These are phyloP conservation scores for Apiotrichum gamsii DNA, from an alignment of 1,284 basidiomycete species.

Conservation along the genomic window DNA sequence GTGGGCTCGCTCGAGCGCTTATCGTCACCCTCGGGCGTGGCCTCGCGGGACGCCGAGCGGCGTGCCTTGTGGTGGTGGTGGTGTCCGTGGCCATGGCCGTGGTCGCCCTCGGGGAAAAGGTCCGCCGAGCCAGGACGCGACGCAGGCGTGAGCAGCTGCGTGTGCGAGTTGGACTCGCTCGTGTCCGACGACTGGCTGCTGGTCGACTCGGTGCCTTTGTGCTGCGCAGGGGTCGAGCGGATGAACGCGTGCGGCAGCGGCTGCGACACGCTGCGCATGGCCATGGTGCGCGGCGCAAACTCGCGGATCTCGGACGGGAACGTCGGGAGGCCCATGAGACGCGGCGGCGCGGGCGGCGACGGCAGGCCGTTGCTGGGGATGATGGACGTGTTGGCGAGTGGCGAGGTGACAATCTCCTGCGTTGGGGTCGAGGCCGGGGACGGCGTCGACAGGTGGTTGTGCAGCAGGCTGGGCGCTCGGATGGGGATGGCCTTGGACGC, in stretches of 20 bases:
- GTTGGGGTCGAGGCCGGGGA: background rate
- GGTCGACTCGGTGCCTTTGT: slow-evolving; percentile 17
- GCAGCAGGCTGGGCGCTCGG: slow-evolving; percentile 41
- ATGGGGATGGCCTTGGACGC: slow-evolving; percentile 42
- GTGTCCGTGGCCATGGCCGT: no score
- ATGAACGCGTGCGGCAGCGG: background rate
- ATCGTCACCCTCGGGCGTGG: slow-evolving; percentile 5
- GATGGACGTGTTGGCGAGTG: background rate
- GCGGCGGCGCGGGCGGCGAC: no score
- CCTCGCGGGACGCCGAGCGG: slow-evolving; percentile 7
- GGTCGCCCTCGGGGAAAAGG: slow-evolving; percentile 24
- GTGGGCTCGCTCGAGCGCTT: slow-evolving; percentile 1
- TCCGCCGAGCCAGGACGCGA: slow-evolving; percentile 38
- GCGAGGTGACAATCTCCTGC: background rate
- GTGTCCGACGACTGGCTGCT: slow-evolving; percentile 28
- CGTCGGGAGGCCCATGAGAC: no score
- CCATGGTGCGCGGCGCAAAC: no score
- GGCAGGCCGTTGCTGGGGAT: no score
- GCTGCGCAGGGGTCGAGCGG: background rate
- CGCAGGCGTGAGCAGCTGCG: slow-evolving; percentile 39
- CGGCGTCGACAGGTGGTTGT: no score
- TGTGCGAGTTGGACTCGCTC: slow-evolving; percentile 30
- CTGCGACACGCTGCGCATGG: slow-evolving; percentile 3
- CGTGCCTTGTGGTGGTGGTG: no score
- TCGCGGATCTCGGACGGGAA: no score